Evolutionary conservation across 805 yeast species (phyloP).

Genomic region (Isabelozyma gotoi): DNA sequence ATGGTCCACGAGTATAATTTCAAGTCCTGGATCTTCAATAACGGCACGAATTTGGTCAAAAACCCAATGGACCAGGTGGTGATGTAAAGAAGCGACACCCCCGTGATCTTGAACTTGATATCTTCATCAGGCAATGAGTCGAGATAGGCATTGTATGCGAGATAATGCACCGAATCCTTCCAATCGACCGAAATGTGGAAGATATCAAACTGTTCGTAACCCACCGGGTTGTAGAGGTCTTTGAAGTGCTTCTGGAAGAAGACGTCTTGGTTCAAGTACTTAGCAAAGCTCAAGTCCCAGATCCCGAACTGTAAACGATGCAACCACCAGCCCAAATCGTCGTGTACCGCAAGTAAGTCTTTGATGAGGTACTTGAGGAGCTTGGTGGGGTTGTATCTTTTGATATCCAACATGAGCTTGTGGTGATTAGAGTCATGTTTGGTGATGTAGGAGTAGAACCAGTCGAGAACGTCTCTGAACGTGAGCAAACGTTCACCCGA

Average conservation of each 20-base stretch:
- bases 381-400: conserved; percentile 36
- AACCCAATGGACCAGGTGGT: conserved; percentile 38
- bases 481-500: conserved; percentile 33
- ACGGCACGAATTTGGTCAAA: conserved; percentile 35
- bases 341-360: conserved; percentile 26
- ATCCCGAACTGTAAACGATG: conserved; percentile 38
- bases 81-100: conserved; percentile 37
- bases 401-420: conserved; percentile 40
- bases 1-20: conserved; percentile 41
- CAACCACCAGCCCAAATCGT: conserved; percentile 38
- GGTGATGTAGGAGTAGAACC: conserved; percentile 25
- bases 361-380: conserved; percentile 26
- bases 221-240: conserved; percentile 11
- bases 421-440: conserved; percentile 11
- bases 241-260: conserved; percentile 27
- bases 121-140: conserved; percentile 18
- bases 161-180: conserved; percentile 29
- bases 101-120: conserved; percentile 27
- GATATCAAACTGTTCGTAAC: conserved; percentile 29
- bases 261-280: conserved; percentile 39
- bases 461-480: conserved; percentile 29
- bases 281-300: conserved; percentile 39
- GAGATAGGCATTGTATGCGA: conserved; percentile 36
- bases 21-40: conserved; percentile 28
- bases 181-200: conserved; percentile 36